Evolutionary conservation across 176 grass and related monocot species (phyloP).

Genomic region (Ampelocalamus luodianensis): DNA sequence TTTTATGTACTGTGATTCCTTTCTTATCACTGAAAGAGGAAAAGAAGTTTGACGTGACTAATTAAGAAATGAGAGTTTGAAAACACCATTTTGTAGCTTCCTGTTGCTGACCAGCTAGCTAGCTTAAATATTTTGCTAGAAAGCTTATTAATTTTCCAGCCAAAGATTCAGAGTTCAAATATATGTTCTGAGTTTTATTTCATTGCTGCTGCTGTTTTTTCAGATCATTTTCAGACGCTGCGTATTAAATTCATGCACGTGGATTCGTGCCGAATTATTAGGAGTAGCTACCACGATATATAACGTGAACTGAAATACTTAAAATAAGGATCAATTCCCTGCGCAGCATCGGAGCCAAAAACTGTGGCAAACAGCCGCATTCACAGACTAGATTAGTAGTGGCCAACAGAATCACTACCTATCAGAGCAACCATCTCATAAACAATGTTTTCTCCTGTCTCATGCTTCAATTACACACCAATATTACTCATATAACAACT

Average conservation of each 20-base stretch:
- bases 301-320: slow-evolving; percentile 15
- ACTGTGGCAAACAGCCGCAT: slow-evolving; percentile 42
- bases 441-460: slow-evolving; percentile 24
- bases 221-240: background rate
- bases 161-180: background rate
- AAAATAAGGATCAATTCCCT: slow-evolving; percentile 31
- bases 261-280: slow-evolving; percentile 46
- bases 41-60: background rate
- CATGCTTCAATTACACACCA: slow-evolving; percentile 31
- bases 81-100: background rate
- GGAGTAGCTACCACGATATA: background rate
- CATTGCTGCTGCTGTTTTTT: background rate
- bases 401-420: slow-evolving; percentile 47
- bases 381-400: slow-evolving; percentile 35
- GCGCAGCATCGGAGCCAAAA: slow-evolving; percentile 9
- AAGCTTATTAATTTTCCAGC: background rate
- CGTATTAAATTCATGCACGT: slow-evolving; percentile 20
- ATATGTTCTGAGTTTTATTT: background rate
- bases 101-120: background rate
- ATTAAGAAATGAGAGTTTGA: background rate
- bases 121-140: background rate
- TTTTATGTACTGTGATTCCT: background rate
- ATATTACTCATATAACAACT: background rate
- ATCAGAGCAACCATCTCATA: slow-evolving; percentile 36
- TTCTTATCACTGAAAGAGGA: background rate